Evolutionary conservation across 306 rosid genomes (phyloP).

Genomic region (Arachis hypogaea): DNA sequence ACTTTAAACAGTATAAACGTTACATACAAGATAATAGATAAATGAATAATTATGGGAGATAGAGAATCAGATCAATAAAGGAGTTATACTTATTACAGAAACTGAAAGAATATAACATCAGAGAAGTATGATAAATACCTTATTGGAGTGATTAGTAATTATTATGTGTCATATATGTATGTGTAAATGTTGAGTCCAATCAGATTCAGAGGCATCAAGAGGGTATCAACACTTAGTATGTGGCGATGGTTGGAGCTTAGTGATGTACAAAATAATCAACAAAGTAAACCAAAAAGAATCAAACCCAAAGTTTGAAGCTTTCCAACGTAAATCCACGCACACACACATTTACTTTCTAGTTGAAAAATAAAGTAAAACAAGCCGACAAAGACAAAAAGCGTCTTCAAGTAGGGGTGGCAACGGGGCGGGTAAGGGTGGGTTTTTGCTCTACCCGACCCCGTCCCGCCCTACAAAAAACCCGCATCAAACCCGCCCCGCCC

Average conservation of each 20-base stretch:
- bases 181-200: conserved; percentile 31
- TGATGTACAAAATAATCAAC: conserved; percentile 9
- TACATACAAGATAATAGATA: background rate
- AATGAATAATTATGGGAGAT: background rate
- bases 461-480: too few species aligned
- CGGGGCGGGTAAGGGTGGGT: too few species aligned
- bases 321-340: conserved; percentile 60
- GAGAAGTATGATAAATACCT: conserved; percentile 41
- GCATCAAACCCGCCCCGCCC: too few species aligned
- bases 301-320: conserved; percentile 63
- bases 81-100: conserved; percentile 26
- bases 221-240: conserved; percentile 14
- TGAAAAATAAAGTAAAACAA: conserved; percentile 15
- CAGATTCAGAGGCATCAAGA: background rate
- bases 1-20: conserved; percentile 31
- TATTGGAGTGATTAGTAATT: conserved; percentile 2
- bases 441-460: too few species aligned
- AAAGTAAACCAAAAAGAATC: conserved; percentile 27
- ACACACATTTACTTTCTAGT: conserved; percentile 36
- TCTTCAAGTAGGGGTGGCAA: conserved; percentile 41
- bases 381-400: conserved; percentile 55
- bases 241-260: conserved; percentile 15
- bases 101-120: conserved; percentile 28
- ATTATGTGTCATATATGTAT: background rate
- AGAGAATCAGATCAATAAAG: conserved; percentile 3